phyloP scores from a whole-genome alignment of 192 early-diverging fungal species.

The Rhizophagus clarus region DNA sequence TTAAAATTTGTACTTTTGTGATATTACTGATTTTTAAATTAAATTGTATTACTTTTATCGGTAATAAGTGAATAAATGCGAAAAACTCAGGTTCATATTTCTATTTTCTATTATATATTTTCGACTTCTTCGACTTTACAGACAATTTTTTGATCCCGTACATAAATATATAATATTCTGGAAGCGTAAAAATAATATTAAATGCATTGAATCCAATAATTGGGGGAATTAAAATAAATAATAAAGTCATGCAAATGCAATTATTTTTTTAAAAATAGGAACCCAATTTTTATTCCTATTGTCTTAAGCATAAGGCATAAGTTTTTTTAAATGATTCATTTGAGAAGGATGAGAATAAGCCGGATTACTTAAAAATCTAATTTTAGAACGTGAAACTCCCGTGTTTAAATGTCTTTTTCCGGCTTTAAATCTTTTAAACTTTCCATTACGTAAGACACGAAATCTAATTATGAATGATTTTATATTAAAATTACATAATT shows the following conservation, averaged over 20 bases:
- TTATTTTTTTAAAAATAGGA: neutral
- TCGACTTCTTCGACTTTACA: neutral
- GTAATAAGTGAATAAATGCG: neutral
- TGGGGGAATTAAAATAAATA: neutral
- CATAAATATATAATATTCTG: neutral
- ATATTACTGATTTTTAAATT: neutral
- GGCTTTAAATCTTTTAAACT: slow-evolving; percentile 8
- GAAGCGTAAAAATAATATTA: neutral
- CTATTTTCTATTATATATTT: neutral
- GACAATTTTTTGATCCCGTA: neutral
- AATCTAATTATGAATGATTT: neutral
- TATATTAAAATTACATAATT: neutral
- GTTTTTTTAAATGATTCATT: slow-evolving; percentile 2
- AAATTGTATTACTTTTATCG: neutral
- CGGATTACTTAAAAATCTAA: neutral
- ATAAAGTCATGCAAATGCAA: neutral
- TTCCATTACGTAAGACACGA: neutral
- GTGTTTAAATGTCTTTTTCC: slow-evolving; percentile 29
- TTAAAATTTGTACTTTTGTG: neutral
- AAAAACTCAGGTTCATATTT: neutral
- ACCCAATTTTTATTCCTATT: neutral
- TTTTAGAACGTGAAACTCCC: slow-evolving; percentile 4
- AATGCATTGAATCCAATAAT: neutral
- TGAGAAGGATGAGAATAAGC: slow-evolving; percentile 1
- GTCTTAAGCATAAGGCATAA: slow-evolving; percentile 24